Evolutionary conservation across 305 asterid species (phyloP), one percentile per base, ranked within the genome.

Genomic region (Withania somnifera): DNA sequence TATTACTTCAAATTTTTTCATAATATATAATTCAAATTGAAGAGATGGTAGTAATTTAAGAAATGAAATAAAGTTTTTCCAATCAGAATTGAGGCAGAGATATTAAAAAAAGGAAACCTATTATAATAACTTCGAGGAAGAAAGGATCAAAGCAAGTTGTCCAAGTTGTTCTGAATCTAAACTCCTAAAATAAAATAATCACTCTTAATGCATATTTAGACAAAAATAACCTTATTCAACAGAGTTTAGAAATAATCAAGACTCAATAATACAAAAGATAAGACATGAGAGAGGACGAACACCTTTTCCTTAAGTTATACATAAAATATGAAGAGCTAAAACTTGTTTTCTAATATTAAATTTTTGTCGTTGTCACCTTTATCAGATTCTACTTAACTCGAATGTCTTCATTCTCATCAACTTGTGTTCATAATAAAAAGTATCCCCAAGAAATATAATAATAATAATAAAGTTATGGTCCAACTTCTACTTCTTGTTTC

Each of bases 381-480:
- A 45, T n/a, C 86, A 87, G 88, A 88, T 88, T 91, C 89, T 88
- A 85, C 93, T 85, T 83, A 91, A 89, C 77, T 78, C 87, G 90
- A 82, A 84, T 89, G 93, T 92, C 93, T 80, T 90, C 89, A 77
- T 87, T 85, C 87, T 86, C 94, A 57, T 53, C 82, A 86, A 89
- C 90, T 87, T 85, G 90, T 38, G n/a, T 51, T 38, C 56, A 69
- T 84, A 24, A 17, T 7, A 17, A 26, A 47, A 73, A 34, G 4
- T n/a, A 32, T 1, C 53, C 53, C 15, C 15, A 2, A 1, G 19
- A n/a, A 13, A 0, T 24, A 17, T 17, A 7, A 47, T 47, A 24
- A 7, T 47, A 42, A 0, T 52, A 50, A 7, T 14, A 69, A 80
- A 30, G 9, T 14, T 5, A 32, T 50, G 88, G 89, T 32, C 90